Evolutionary conservation across 2,329 filamentous ascomycete genomes (phyloP).

Genomic region (Cercospora zeina): DNA sequence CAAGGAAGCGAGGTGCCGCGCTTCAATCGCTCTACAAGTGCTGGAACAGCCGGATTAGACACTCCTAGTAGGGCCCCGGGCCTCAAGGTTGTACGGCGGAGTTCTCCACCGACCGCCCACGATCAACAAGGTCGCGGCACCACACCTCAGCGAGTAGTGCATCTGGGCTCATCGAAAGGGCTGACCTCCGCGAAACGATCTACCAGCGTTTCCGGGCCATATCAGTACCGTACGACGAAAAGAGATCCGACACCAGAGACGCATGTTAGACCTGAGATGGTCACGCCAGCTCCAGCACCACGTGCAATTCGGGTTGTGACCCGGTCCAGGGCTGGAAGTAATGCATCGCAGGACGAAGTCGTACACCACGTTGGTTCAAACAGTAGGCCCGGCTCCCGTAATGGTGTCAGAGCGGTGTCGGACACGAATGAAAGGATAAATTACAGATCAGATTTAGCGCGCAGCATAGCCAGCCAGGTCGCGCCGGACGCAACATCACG

Average conservation of each 20-base stretch:
- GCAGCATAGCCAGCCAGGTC: slow-evolving; percentile 46
- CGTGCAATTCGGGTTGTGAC: slow-evolving; percentile 35
- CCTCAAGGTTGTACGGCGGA: slow-evolving; percentile 42
- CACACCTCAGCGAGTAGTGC: slow-evolving; percentile 42
- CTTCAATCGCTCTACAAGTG: slow-evolving; percentile 35
- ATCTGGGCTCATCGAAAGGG: slow-evolving; percentile 34
- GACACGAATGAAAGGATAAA: slow-evolving; percentile 29
- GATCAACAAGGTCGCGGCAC: slow-evolving; percentile 29
- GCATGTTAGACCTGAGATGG: slow-evolving; percentile 34
- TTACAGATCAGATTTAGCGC: slow-evolving; percentile 31
- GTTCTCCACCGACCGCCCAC: slow-evolving; percentile 34
- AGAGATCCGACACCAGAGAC: slow-evolving; percentile 40
- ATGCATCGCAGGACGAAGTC: slow-evolving; percentile 40
- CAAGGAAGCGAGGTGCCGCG: slow-evolving; percentile 38
- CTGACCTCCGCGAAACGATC: slow-evolving; percentile 39
- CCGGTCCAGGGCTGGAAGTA: slow-evolving; percentile 38
- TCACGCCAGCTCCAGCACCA: slow-evolving; percentile 42
- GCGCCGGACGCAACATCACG: slow-evolving; percentile 52
- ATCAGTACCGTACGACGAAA: slow-evolving; percentile 34
- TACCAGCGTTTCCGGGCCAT: slow-evolving; percentile 39
- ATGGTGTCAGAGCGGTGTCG: slow-evolving; percentile 24
- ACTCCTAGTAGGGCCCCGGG: slow-evolving; percentile 42
- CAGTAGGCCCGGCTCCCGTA: slow-evolving; percentile 39
- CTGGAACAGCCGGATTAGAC: slow-evolving; percentile 35
- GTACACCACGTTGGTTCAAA: slow-evolving; percentile 30